Evolutionary conservation across 148 eudicot genomes (phyloP).

Genomic region (Gaultheria prostrata): DNA sequence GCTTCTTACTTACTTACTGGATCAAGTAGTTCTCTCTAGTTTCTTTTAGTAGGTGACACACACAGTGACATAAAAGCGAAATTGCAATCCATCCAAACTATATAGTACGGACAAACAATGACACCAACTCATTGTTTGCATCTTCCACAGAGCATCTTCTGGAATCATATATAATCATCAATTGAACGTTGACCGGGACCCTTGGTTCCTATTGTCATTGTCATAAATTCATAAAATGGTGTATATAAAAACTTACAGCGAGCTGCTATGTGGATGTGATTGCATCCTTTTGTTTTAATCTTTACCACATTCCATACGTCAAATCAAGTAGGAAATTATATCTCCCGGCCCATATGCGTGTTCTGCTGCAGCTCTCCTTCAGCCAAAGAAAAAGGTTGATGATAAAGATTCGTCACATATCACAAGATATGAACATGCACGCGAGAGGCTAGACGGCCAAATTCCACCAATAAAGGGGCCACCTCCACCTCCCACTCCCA

Average conservation of each 20-base stretch:
- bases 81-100: not conserved
- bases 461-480: not conserved
- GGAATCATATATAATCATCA: not conserved
- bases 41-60: not conserved
- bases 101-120: not conserved
- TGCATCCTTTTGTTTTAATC: slow-evolving; percentile 1
- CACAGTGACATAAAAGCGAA: not conserved
- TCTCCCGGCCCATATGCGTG: not conserved
- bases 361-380: not conserved
- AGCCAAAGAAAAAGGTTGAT: not conserved
- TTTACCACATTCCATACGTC: not conserved
- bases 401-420: not conserved
- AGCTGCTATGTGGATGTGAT: not conserved
- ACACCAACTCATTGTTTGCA: not conserved
- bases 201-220: not conserved
- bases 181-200: not conserved
- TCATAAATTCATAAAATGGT: not conserved
- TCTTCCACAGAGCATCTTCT: not conserved
- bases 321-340: no score
- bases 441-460: not conserved
- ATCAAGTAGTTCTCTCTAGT: not conserved
- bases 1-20: not conserved
- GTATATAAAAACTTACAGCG: no score
- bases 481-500: not conserved
- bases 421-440: not conserved